These are phyloP conservation scores for Stachybotrys chartarum DNA, from an alignment of 2,329 filamentous ascomycete genomes.

Conservation along the genomic window DNA sequence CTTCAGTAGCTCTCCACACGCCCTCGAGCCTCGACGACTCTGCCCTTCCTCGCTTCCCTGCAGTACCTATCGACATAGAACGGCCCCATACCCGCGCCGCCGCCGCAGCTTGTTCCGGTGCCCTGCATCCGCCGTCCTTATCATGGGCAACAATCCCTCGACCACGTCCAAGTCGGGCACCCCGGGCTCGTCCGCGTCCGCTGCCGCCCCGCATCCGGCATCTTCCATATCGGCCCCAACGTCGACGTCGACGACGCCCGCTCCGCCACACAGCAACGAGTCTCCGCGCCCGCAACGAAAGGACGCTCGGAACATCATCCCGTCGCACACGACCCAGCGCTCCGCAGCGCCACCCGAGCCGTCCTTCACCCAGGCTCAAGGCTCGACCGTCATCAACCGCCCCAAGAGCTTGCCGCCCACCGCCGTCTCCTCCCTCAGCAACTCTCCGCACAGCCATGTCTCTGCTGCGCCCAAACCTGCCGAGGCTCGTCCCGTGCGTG, in stretches of 20 bases:
- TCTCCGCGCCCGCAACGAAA: conserved; percentile 25
- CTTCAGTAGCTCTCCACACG: too few species aligned
- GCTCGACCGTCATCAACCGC: conserved; percentile 42
- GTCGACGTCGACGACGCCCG: conserved; percentile 3
- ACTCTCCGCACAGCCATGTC: conserved; percentile 34
- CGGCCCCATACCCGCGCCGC: too few species aligned
- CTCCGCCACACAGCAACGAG: conserved; percentile 11
- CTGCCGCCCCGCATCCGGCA: conserved; percentile 4
- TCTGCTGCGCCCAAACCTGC: conserved; percentile 17
- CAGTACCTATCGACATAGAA: too few species aligned
- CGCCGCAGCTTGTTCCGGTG: too few species aligned
- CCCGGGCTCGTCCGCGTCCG: conserved; percentile 14
- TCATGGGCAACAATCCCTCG: conserved; percentile 32
- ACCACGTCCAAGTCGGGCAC: conserved; percentile 28
- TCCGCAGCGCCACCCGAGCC: conserved; percentile 54
- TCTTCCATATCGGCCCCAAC: conserved; percentile 13
- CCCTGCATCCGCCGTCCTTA: neutral
- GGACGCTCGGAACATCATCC: conserved; percentile 40
- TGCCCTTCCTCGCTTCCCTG: too few species aligned
- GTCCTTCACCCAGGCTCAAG: conserved; percentile 53
- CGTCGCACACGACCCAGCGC: conserved; percentile 47
- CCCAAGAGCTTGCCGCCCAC: conserved; percentile 40
- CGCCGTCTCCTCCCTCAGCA: conserved; percentile 41
- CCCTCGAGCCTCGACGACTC: too few species aligned
- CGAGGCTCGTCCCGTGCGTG: conserved; percentile 13